Conservation (phyloP, 1,139 yeast genomes). For the Pichia sp. region DNA sequence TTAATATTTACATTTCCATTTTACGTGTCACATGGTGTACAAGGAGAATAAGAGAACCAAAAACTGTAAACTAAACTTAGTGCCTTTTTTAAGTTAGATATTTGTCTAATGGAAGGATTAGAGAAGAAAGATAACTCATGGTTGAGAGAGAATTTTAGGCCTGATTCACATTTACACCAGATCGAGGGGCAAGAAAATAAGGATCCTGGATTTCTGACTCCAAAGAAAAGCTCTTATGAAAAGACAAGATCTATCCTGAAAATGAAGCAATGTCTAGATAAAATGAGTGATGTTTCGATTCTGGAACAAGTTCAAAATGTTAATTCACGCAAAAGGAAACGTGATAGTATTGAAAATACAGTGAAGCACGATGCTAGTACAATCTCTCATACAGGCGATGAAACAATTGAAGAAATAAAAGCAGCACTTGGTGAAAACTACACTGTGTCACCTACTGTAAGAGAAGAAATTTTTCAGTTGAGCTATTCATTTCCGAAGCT, state of each 20-base stretch:
- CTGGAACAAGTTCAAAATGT: conserved; percentile 5
- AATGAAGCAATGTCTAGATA: not conserved
- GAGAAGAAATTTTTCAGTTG: conserved; percentile 60
- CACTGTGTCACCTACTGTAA: conserved; percentile 40
- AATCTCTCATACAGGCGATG: conserved; percentile 6
- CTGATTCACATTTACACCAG: too few species aligned
- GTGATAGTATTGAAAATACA: not conserved
- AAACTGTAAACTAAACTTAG: too few species aligned
- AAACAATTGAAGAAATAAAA: conserved; percentile 7
- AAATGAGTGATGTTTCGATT: conserved; percentile 4
- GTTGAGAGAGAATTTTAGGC: too few species aligned
- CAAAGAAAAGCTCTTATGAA: not conserved
- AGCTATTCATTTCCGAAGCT: conserved; percentile 59
- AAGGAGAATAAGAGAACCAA: not conserved
- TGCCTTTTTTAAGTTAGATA: too few species aligned
- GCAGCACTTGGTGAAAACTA: conserved; percentile 3
- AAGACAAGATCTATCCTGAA: not conserved
- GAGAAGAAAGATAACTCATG: too few species aligned
- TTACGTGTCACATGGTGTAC: not conserved
- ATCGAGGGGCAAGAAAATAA: conserved; percentile 1
- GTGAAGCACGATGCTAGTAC: conserved; percentile 3
- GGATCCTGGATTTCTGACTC: conserved; percentile 1
- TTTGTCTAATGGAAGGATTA: too few species aligned
- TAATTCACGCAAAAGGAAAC: not conserved
- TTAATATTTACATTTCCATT: not conserved